Evolutionary conservation across 2,329 filamentous ascomycete genomes (phyloP), one percentile per base, ranked within the genome.

Genomic region (Fusarium devonianum): DNA sequence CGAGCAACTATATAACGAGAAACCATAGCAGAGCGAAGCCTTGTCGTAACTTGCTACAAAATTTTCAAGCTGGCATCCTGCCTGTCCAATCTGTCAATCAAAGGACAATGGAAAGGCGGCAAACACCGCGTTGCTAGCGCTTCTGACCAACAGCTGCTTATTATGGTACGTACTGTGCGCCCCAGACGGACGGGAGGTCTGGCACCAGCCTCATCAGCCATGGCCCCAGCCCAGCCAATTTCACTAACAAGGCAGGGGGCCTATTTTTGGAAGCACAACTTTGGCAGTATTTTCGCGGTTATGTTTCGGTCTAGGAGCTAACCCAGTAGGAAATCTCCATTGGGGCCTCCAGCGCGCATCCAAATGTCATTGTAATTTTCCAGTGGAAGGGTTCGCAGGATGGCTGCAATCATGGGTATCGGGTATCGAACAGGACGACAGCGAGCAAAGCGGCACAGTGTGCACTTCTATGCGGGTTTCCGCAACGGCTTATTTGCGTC

Each of bases 181-280:
- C 62, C 29, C 62, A 53, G n/a, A n/a, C n/a, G n/a, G n/a, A n/a
- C n/a, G n/a, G n/a, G n/a, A 48, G 45, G 33, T 36, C 36, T 33
- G 48, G 49, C 49, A 39, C 45, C 49, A 55, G 43, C 40, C 40
- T 17, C 19, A 38, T 49, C 53, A 58, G 48, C 29, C 44, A 46
- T 58, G 50, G 56, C 54, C 45, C 59, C 39, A 47, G 40, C 44
- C 47, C 48, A 61, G 56, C 49, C 54, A 64, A 60, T 63, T 52
- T 63, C 49, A 49, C 54, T n/a, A n/a, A n/a, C 17, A 40, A 58
- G 40, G 42, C 33, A 56, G 36, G 36, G 26, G 11, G 28, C 12
- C 36, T 64, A 64, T 64, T 64, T 64, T 64, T 65, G 47, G 62
- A 56, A 53, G 13, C 13, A n/a, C n/a, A 4, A 22, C 21, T 48